Percentiles rank a stretch among this genome's conserved stretches.
phyloP scores from a whole-genome alignment of 148 eudicot genomes.

The Camellia lanceoleosa region DNA sequence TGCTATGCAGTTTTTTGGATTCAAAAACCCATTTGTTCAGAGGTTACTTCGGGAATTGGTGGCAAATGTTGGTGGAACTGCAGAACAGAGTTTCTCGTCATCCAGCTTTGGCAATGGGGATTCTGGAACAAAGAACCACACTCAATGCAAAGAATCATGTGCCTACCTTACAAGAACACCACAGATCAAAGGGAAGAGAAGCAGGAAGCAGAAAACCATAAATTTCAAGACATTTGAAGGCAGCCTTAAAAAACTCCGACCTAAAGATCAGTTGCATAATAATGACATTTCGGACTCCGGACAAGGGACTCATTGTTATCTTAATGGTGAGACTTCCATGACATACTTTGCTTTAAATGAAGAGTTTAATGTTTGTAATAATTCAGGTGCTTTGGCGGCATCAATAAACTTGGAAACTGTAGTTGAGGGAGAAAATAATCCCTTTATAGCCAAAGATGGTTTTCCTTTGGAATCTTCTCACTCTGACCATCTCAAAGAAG shows the following conservation, averaged over 20 bases:
- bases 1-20: slow-evolving; percentile 83
- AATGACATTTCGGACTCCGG: slow-evolving; percentile 18
- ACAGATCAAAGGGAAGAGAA: slow-evolving; percentile 57
- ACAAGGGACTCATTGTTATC: slow-evolving; percentile 17
- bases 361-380: slow-evolving; percentile 14
- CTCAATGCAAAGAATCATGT: slow-evolving; percentile 21
- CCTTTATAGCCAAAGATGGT: slow-evolving; percentile 17
- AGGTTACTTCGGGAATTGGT: slow-evolving; percentile 84
- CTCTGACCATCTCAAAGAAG: slow-evolving; percentile 28
- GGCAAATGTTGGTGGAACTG: slow-evolving; percentile 52
- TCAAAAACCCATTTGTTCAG: slow-evolving; percentile 79
- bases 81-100: slow-evolving; percentile 32
- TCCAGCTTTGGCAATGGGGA: slow-evolving; percentile 30
- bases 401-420: slow-evolving; percentile 26
- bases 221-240: slow-evolving; percentile 23
- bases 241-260: slow-evolving; percentile 23
- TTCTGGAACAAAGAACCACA: slow-evolving; percentile 32
- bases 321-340: slow-evolving; percentile 17
- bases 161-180: slow-evolving; percentile 28
- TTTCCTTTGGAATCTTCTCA: slow-evolving; percentile 25
- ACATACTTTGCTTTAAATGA: slow-evolving; percentile 20
- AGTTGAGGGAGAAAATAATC: slow-evolving; percentile 15
- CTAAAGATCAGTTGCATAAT: slow-evolving; percentile 22
- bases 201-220: slow-evolving; percentile 35
- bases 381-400: slow-evolving; percentile 19